A percentile compares a stretch with the other conserved stretches of the same genome.
phyloP scores from a whole-genome alignment of 768 basidiomycete species.

The Gymnopilus dilepis region DNA sequence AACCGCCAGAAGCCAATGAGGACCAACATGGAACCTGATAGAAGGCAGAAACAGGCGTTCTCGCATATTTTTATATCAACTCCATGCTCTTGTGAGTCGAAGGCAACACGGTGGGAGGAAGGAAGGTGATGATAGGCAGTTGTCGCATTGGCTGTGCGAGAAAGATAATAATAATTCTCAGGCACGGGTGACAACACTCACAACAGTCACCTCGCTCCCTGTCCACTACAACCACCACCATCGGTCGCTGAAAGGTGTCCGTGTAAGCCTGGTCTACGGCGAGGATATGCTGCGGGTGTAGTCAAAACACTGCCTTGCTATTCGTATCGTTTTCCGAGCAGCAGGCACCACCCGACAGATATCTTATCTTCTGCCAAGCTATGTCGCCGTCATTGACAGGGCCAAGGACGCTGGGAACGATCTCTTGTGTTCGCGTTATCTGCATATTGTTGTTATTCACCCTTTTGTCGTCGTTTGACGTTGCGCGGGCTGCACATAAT shows the following conservation, averaged over 20 bases:
- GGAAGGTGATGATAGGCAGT: not conserved
- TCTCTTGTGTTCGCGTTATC: not conserved
- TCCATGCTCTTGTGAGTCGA: conserved; percentile 5
- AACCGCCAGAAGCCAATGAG: not conserved
- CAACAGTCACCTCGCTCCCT: not conserved
- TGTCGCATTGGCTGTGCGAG: not conserved
- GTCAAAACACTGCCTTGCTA: not conserved
- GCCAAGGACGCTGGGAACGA: conserved; percentile 1
- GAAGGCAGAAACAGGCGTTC: not conserved
- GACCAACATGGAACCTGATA: not conserved
- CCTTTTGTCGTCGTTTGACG: not conserved
- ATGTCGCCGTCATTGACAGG: not conserved
- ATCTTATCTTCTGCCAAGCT: conserved; percentile 3
- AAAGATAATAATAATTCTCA: not conserved
- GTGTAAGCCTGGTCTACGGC: not conserved
- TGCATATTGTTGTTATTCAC: not conserved
- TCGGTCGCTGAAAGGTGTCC: not conserved
- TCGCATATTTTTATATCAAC: conserved; percentile 1
- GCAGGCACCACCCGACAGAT: not conserved
- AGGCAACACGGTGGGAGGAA: conserved; percentile 2
- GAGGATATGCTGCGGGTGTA: conserved; percentile 5
- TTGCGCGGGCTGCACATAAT: conserved; percentile 17
- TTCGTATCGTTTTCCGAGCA: not conserved
- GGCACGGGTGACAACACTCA: not conserved
- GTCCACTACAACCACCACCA: not conserved